A percentile compares a stretch with the other conserved stretches of the same genome.
Conservation (phyloP, 2,329 filamentous ascomycete species). For the Ophiostoma sp. region DNA sequence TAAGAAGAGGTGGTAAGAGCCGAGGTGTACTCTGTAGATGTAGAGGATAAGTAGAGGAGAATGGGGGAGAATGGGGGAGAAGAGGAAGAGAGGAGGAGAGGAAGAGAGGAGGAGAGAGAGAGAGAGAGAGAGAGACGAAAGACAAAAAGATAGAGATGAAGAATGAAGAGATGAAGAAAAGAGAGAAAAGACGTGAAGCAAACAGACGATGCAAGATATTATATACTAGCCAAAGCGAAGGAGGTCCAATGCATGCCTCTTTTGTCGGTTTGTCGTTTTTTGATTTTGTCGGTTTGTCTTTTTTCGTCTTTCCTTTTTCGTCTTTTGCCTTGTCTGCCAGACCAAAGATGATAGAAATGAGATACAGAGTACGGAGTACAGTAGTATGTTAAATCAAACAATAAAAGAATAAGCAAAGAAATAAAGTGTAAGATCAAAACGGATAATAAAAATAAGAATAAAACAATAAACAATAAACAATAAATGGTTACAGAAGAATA, state of each 20-base stretch:
- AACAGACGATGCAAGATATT: conserved; percentile 14
- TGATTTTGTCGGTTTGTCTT: not conserved
- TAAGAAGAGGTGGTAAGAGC: not conserved
- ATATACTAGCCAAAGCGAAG: conserved; percentile 16
- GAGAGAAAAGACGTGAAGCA: conserved; percentile 12
- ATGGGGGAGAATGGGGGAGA: not conserved
- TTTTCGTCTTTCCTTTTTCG: conserved; percentile 6
- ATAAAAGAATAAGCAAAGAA: not conserved
- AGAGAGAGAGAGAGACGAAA: not conserved
- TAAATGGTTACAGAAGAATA: not conserved
- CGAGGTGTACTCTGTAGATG: not conserved
- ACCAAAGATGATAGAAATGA: conserved; percentile 12
- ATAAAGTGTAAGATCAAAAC: not conserved
- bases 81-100: not conserved
- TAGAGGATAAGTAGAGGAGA: not conserved
- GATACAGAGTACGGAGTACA: not conserved
- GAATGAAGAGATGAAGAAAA: not conserved
- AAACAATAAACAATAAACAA: not conserved
- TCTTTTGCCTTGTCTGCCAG: conserved; percentile 8
- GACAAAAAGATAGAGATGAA: not conserved
- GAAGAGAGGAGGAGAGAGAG: conserved; percentile 2
- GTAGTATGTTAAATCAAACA: not conserved
- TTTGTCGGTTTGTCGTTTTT: not conserved
- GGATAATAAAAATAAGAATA: not conserved
- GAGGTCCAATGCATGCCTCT: conserved; percentile 13